phyloP scores from a whole-genome alignment of 2,329 filamentous ascomycete genomes.

The Hypoxylon sp. region DNA sequence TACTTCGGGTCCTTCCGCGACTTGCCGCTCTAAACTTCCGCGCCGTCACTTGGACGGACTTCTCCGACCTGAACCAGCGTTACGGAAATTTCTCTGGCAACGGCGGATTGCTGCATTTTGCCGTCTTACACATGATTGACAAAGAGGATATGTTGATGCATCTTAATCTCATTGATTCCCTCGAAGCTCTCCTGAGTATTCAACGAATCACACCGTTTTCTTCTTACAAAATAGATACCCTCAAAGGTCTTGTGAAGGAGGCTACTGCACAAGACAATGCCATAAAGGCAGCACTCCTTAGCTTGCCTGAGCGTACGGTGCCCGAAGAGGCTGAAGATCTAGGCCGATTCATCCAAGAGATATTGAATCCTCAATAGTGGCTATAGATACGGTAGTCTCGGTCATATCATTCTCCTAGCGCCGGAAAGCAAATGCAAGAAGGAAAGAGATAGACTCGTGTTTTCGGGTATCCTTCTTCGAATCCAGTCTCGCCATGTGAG shows the following conservation, averaged over 20 bases:
- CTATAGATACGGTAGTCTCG: neutral
- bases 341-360: constrained; percentile 57
- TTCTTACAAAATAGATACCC: constrained; percentile 53
- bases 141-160: constrained; percentile 63
- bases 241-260: constrained; percentile 56
- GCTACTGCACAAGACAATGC: constrained; percentile 56
- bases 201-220: constrained; percentile 57
- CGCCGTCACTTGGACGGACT: constrained; percentile 54
- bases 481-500: constrained; percentile 12
- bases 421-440: constrained; percentile 1
- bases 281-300: constrained; percentile 55
- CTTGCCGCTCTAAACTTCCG: constrained; percentile 61
- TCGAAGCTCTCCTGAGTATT: constrained; percentile 62
- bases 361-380: constrained; percentile 52
- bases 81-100: constrained; percentile 43
- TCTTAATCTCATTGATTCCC: constrained; percentile 64
- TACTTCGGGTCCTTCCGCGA: constrained; percentile 64
- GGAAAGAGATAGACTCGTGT: constrained; percentile 7
- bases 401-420: neutral
- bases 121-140: constrained; percentile 64
- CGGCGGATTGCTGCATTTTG: constrained; percentile 63
- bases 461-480: constrained; percentile 23
- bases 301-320: constrained; percentile 61
- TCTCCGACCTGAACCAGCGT: constrained; percentile 51
- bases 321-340: constrained; percentile 64